These are phyloP conservation scores for Calocybe cyanea DNA, from an alignment of 768 basidiomycete genomes.

Conservation along the genomic window DNA sequence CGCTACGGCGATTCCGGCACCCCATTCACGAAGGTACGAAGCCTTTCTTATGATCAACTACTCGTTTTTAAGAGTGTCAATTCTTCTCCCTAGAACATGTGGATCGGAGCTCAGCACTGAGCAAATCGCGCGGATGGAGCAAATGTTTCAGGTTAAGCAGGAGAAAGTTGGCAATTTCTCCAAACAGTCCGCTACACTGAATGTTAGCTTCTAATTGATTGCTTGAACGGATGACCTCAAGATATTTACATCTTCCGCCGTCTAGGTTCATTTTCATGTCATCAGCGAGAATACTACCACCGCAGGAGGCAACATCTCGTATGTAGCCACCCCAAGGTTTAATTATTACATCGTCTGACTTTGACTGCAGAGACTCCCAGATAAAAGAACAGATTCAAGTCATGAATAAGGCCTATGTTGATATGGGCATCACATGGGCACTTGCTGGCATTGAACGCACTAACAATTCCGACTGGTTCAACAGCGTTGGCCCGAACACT, in stretches of 20 bases:
- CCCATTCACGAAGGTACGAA: slow-evolving; percentile 22
- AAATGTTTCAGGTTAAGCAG: slow-evolving; percentile 38
- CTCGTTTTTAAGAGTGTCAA: neutral
- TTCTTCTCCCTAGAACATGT: slow-evolving; percentile 29
- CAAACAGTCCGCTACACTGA: slow-evolving; percentile 13
- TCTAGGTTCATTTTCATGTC: slow-evolving; percentile 39
- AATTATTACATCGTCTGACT: neutral
- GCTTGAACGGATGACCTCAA: neutral
- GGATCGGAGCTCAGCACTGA: slow-evolving; percentile 34
- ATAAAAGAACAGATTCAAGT: slow-evolving; percentile 31
- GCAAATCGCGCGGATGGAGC: slow-evolving; percentile 31
- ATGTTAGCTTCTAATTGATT: too few relatives aligned
- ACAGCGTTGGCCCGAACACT: slow-evolving; percentile 31
- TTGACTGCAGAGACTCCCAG: slow-evolving; percentile 31
- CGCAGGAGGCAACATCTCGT: slow-evolving; percentile 41
- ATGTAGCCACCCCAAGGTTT: slow-evolving; percentile 9
- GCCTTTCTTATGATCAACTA: neutral
- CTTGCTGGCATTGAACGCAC: slow-evolving; percentile 42
- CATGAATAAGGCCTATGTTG: slow-evolving; percentile 39
- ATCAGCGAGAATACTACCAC: slow-evolving; percentile 26
- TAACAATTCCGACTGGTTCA: slow-evolving; percentile 45
- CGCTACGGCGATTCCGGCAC: slow-evolving; percentile 24
- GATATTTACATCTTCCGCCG: slow-evolving; percentile 2
- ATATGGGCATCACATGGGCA: slow-evolving; percentile 33
- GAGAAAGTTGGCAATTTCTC: slow-evolving; percentile 20